Evolutionary conservation across 345 rosid genomes (phyloP).

Genomic region (Eucalyptus erythrocorys): DNA sequence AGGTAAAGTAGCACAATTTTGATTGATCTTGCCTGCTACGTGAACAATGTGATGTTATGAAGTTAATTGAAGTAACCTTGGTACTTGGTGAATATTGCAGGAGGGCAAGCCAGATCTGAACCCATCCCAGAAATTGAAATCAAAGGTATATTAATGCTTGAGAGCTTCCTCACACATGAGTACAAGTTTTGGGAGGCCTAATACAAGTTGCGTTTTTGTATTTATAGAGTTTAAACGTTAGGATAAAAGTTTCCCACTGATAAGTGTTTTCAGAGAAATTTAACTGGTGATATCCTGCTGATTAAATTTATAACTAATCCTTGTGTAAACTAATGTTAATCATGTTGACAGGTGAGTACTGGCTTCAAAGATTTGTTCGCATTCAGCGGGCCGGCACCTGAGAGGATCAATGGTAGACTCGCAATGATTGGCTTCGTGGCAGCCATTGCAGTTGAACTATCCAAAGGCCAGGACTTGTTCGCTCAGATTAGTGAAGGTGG

Average conservation of each 20-base stretch:
- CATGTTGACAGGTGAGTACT: constrained; percentile 26
- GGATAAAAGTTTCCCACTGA: neutral
- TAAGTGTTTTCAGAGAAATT: neutral
- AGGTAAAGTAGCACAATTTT: neutral
- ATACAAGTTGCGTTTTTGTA: neutral
- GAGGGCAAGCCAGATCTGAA: neutral
- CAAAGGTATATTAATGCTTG: neutral
- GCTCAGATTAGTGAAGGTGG: constrained; percentile 58
- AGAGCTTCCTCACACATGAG: neutral
- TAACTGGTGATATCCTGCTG: neutral
- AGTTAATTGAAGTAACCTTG: neutral
- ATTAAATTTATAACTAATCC: neutral
- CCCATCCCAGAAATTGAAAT: neutral
- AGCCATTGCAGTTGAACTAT: constrained; percentile 51
- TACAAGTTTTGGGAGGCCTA: neutral
- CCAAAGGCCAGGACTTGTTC: constrained; percentile 55
- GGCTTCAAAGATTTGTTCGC: constrained; percentile 53
- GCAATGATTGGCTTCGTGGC: constrained; percentile 85
- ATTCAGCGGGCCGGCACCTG: constrained; percentile 82
- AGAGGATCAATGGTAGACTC: constrained; percentile 80
- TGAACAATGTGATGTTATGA: neutral
- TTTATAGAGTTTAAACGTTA: neutral
- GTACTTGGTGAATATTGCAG: neutral
- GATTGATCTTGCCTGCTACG: neutral
- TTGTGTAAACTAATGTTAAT: neutral